Percentiles rank a stretch among this genome's conserved stretches.
Evolutionary conservation across 805 yeast genomes (phyloP).

Genomic region (Spencermartinsiella europaea): DNA sequence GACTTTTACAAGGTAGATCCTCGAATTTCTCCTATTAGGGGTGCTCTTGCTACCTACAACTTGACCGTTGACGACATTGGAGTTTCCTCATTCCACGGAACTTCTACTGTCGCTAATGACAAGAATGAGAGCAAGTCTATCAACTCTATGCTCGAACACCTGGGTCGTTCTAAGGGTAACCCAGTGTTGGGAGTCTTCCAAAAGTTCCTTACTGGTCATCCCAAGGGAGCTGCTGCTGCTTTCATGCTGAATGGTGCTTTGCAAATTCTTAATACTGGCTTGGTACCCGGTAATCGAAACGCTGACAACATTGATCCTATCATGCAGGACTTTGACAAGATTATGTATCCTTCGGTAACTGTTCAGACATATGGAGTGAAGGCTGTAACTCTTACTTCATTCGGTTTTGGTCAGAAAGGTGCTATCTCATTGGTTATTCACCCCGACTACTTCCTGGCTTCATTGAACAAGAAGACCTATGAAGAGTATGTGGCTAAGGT

Average conservation of each 20-base stretch:
- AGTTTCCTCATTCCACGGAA: conserved; percentile 98
- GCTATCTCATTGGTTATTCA: conserved; percentile 90
- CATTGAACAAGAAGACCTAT: conserved; percentile 67
- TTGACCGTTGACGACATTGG: conserved; percentile 91
- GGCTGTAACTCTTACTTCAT: conserved; percentile 95
- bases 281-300: conserved; percentile 98
- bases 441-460: conserved; percentile 88
- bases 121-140: conserved; percentile 94
- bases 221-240: conserved; percentile 99
- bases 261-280: conserved; percentile 85
- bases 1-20: conserved; percentile 88
- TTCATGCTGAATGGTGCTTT: conserved; percentile 99
- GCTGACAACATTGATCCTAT: conserved; percentile 91
- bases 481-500: conserved; percentile 69
- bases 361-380: conserved; percentile 94
- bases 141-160: conserved; percentile 86
- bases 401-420: conserved; percentile 99
- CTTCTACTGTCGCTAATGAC: conserved; percentile 97
- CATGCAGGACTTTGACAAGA: conserved; percentile 78
- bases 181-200: conserved; percentile 98
- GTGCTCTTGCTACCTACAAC: conserved; percentile 91
- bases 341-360: conserved; percentile 89
- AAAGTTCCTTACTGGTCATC: conserved; percentile 98
- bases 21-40: conserved; percentile 94
- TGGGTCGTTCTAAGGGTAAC: conserved; percentile 97